phyloP scores from a whole-genome alignment of 495 filamentous ascomycete genomes.

The Daldinia decipiens region DNA sequence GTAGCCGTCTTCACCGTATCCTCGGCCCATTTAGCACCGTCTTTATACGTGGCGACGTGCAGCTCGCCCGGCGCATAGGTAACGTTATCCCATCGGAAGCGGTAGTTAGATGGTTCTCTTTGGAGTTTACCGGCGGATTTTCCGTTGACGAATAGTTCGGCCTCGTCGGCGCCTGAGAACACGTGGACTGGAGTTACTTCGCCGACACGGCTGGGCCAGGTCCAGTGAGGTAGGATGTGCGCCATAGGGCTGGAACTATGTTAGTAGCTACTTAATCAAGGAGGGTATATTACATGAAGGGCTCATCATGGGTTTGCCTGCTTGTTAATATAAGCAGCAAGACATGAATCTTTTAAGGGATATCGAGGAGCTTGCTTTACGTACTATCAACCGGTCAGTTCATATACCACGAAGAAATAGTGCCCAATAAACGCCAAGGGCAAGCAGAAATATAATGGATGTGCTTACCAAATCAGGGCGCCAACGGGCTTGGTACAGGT shows the following conservation, averaged over 20 bases:
- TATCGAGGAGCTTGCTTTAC: constrained; percentile 10
- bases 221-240: constrained; percentile 64
- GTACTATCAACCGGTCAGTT: constrained; percentile 31
- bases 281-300: not conserved
- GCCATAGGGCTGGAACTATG: constrained; percentile 38
- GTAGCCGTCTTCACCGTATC: constrained; percentile 52
- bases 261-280: constrained; percentile 6
- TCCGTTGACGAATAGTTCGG: constrained; percentile 63
- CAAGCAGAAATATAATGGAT: not conserved
- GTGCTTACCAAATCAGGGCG: constrained; percentile 48
- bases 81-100: constrained; percentile 61
- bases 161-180: constrained; percentile 58
- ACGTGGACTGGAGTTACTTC: constrained; percentile 62
- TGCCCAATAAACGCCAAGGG: no score
- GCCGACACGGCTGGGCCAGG: constrained; percentile 58
- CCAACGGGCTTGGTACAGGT: constrained; percentile 61
- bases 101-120: constrained; percentile 50
- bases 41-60: constrained; percentile 56
- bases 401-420: no score
- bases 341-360: not conserved
- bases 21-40: constrained; percentile 54
- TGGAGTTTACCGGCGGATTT: constrained; percentile 50
- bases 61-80: constrained; percentile 57
- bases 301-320: not conserved
- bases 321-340: not conserved